Evolutionary conservation across 768 basidiomycete species (phyloP).

Genomic region (Lyophyllum atratum): DNA sequence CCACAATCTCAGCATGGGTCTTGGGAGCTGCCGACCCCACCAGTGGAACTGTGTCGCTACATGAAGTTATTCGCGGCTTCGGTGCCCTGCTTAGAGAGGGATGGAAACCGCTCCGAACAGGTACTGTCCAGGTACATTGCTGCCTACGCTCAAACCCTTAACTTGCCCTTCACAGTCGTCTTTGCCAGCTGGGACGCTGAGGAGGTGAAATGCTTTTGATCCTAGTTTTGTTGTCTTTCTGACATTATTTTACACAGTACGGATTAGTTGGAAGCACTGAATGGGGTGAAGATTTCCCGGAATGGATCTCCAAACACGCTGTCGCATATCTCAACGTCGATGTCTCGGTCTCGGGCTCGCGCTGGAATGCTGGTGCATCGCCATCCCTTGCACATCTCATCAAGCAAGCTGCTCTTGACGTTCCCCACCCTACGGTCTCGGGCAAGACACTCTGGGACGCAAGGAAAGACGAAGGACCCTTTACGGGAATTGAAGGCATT

Average conservation of each 20-base stretch:
- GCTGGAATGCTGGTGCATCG: constrained; percentile 60
- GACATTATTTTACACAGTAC: constrained; percentile 30
- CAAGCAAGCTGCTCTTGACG: constrained; percentile 61
- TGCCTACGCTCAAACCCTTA: background rate
- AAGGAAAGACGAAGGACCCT: constrained; percentile 58
- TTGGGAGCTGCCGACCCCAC: constrained; percentile 80
- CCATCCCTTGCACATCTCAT: constrained; percentile 85
- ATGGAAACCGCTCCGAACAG: constrained; percentile 83
- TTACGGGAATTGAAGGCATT: constrained; percentile 24
- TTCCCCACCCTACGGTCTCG: constrained; percentile 71
- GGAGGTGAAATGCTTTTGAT: constrained; percentile 47
- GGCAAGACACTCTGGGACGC: constrained; percentile 82
- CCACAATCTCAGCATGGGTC: constrained; percentile 57
- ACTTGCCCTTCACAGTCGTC: constrained; percentile 39
- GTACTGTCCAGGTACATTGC: constrained; percentile 10
- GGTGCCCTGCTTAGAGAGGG: constrained; percentile 67
- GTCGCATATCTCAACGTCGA: constrained; percentile 90
- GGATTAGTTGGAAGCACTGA: constrained; percentile 88
- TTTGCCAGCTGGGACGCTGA: constrained; percentile 80
- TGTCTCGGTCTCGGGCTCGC: constrained; percentile 62
- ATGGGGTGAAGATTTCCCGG: constrained; percentile 89
- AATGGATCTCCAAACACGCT: constrained; percentile 78
- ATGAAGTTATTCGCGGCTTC: constrained; percentile 77
- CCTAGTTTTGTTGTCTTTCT: background rate
- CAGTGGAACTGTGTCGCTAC: constrained; percentile 77